These are phyloP conservation scores for Jacaranda copaia DNA, from an alignment of 257 asterid species.

Conservation along the genomic window DNA sequence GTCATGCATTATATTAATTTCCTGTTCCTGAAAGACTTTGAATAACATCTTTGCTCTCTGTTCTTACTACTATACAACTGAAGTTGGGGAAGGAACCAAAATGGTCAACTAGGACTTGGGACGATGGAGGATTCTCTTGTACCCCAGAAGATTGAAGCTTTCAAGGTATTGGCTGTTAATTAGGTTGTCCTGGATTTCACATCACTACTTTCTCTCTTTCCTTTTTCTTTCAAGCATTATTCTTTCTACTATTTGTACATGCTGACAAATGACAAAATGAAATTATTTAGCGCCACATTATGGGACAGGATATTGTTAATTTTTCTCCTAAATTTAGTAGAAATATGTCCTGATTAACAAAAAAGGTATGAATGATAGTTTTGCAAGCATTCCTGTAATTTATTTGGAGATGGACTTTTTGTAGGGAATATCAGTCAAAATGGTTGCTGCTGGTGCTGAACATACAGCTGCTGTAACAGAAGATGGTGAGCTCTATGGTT, in stretches of 20 bases:
- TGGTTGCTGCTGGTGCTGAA: slow-evolving; percentile 99
- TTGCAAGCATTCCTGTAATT: neutral
- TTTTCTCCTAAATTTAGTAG: no score
- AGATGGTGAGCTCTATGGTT: slow-evolving; percentile 95
- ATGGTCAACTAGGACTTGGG: slow-evolving; percentile 99
- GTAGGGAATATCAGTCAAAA: slow-evolving; percentile 82
- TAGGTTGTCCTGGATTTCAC: slow-evolving; percentile 12
- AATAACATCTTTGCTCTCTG: slow-evolving; percentile 29
- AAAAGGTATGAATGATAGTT: neutral
- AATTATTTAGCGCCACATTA: no score
- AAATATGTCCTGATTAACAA: no score
- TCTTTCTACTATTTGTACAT: no score
- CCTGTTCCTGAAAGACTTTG: neutral
- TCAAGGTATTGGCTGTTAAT: slow-evolving; percentile 63
- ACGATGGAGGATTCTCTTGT: slow-evolving; percentile 89
- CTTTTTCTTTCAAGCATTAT: neutral
- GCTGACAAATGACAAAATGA: no score
- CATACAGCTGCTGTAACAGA: slow-evolving; percentile 99
- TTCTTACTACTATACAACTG: slow-evolving; percentile 40
- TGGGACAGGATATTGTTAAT: no score
- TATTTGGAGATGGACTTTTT: slow-evolving; percentile 17
- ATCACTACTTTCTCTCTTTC: slow-evolving; percentile 4
- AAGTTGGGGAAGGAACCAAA: slow-evolving; percentile 99
- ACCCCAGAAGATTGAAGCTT: slow-evolving; percentile 86
- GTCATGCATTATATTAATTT: neutral